phyloP scores from a whole-genome alignment of 2,329 filamentous ascomycete species.

The Stemphylium beticola region DNA sequence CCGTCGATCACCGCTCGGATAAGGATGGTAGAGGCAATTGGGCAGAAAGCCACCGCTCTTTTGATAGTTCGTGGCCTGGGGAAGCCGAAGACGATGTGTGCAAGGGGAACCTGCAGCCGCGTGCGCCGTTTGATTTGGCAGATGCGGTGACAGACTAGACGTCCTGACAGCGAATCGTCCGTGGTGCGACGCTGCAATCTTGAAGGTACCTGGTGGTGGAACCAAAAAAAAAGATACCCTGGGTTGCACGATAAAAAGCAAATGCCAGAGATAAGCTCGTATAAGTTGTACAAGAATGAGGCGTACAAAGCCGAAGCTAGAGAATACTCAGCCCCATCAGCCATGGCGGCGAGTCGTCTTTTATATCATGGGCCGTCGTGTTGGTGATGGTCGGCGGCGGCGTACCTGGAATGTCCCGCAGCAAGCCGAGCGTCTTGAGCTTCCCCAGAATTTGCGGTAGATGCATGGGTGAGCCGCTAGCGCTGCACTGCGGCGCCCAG shows the following conservation, averaged over 20 bases:
- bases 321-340: background rate
- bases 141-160: background rate
- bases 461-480: slow-evolving; percentile 13
- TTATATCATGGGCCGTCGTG: slow-evolving; percentile 5
- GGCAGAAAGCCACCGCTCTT: slow-evolving; percentile 39
- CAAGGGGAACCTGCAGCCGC: background rate
- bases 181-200: slow-evolving; percentile 29
- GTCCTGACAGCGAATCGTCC: background rate
- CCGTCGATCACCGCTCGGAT: slow-evolving; percentile 9
- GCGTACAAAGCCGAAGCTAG: no score
- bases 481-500: slow-evolving; percentile 24
- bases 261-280: no score
- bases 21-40: slow-evolving; percentile 36
- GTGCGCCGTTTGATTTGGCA: no score
- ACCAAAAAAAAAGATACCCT: slow-evolving; percentile 7
- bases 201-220: slow-evolving; percentile 8
- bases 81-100: slow-evolving; percentile 7
- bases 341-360: background rate
- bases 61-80: slow-evolving; percentile 5
- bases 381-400: slow-evolving; percentile 1
- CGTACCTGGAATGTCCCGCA: slow-evolving; percentile 24
- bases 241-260: no score
- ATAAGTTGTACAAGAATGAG: background rate
- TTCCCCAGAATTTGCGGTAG: slow-evolving; percentile 17
- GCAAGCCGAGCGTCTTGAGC: slow-evolving; percentile 17